Evolutionary conservation across 23 red algal genomes (phyloP), one percentile per base, ranked within the genome.

Genomic region (Chondrus crispus): DNA sequence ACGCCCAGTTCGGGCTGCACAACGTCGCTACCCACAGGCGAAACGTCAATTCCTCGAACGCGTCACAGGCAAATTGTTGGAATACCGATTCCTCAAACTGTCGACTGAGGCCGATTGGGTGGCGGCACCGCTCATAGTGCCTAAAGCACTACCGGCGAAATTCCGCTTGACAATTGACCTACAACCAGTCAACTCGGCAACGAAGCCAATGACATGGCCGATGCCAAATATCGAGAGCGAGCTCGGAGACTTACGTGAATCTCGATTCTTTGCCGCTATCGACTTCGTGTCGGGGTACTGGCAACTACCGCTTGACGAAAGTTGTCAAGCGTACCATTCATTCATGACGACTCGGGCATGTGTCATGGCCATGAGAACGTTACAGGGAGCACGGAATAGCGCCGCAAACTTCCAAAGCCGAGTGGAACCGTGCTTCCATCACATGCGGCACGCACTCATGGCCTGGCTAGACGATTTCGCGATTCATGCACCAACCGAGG

Each of bases 381-480:
- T 45, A 19, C 78, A 82, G 24, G 78, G 78, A 28, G 78, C 28
- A 26, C 16, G 4, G 20, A 63, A 82, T 60, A 28, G 20, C 52
- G 78, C 46, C 40, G 40, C 62, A 74, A 60, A 92, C 62, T 92
- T 92, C 62, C 88, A 84, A 51, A 33, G 10, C 35, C 62, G 51
- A 10, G 77, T 92, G 14, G 51, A 84, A 35, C 54, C 77, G 30
- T 36, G 51, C 30, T 92, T 84, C 36, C 2, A 35, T 7, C 69
- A 90, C 5, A 14, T 62, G 5, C 50, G 76, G n/a, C 62, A 84
- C 4, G 43, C 82, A 43, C 26, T 84, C 30, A 82, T 55, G 52
- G 26, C 46, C 33, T 82, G 78, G 78, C 46, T 82, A 9, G 78
- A 82, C 40, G 86, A 90, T 41, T 75, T 77, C 35, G 22, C 68